Base-by-base conservation (phyloP, 352 stramenopile genomes). In the Pythium plurisporium region DNA sequence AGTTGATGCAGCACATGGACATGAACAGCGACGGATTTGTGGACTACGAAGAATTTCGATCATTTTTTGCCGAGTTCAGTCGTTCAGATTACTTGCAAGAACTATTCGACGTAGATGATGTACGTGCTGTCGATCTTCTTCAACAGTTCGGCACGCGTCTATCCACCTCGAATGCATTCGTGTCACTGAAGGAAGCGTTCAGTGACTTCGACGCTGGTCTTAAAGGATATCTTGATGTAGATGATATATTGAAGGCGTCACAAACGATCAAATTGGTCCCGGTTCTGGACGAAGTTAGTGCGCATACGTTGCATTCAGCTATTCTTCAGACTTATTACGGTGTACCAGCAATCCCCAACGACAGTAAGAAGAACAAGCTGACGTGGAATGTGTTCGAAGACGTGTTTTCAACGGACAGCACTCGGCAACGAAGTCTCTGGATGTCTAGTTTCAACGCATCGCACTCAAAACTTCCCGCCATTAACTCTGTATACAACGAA, bases 1-100 rank as follows among this genome's bases (percentile, higher is more conserved):
- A 97, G 59, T 62, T 97, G 22, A 97, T 97, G 91, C 79, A 95
- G 54, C 80, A 92, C 44, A 83, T 97, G 52, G 91, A 97, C 62
- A 76, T 89, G 42, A 94, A 97, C 36, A 75, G 89, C 47, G 89
- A 97, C 48, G 88, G 86, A 2, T 75, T 94, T 19, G 90, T 97
- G 10, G 76, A 94, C 55, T 92, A 95, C 51, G 69, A 89, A 26
- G 91, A 97, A 62, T 97, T 97, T 58, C 81, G 80, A 38, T 74
- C 73, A 4, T 89, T 95, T 40, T 97, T 97, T 54, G 78, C 74
- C 11, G 79, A 92, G 52, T 89, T 88, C 45, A 89, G 77, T 45
- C 79, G 77, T 5, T 67, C 70, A 0, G 82, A 89, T 45, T 86
- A 86, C 47, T 58, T 92, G 5, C 79, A 87, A 58, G 74, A 89